phyloP scores from a whole-genome alignment of 306 rosid species.

The Vachellia collinsii region DNA sequence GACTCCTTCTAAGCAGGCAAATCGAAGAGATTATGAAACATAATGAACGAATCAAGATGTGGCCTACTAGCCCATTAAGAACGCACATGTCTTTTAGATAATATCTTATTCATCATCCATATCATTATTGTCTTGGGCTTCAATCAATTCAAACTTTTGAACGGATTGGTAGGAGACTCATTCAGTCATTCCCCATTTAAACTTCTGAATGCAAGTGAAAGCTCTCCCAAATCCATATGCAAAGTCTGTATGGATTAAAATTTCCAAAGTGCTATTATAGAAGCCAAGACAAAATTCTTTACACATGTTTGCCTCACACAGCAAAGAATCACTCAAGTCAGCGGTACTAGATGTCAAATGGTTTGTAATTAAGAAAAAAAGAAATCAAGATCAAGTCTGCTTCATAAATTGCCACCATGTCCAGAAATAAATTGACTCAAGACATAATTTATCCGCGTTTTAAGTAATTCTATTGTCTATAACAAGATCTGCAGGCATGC shows the following conservation, averaged over 20 bases:
- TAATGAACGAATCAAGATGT: neutral
- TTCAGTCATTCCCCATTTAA: neutral
- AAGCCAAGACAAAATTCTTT: no score
- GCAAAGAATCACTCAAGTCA: no score
- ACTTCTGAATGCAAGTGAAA: neutral
- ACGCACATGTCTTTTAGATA: neutral
- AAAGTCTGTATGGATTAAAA: no score
- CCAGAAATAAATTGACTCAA: slow-evolving; percentile 24
- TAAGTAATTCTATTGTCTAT: slow-evolving; percentile 17
- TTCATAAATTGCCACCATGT: slow-evolving; percentile 12
- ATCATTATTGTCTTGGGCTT: neutral
- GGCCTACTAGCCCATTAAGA: no score
- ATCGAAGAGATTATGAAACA: neutral
- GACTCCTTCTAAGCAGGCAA: neutral
- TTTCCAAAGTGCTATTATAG: no score
- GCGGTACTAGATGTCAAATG: neutral
- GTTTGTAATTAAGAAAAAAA: neutral
- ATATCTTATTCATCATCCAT: neutral
- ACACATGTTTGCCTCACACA: no score
- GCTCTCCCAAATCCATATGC: neutral
- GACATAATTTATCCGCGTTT: slow-evolving; percentile 8
- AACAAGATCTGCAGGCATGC: slow-evolving; percentile 26
- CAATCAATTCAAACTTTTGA: neutral
- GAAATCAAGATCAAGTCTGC: slow-evolving; percentile 15
- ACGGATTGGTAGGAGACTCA: neutral